These are phyloP conservation scores for Boechera divaricarpa DNA, from an alignment of 345 rosid genomes.

Conservation along the genomic window DNA sequence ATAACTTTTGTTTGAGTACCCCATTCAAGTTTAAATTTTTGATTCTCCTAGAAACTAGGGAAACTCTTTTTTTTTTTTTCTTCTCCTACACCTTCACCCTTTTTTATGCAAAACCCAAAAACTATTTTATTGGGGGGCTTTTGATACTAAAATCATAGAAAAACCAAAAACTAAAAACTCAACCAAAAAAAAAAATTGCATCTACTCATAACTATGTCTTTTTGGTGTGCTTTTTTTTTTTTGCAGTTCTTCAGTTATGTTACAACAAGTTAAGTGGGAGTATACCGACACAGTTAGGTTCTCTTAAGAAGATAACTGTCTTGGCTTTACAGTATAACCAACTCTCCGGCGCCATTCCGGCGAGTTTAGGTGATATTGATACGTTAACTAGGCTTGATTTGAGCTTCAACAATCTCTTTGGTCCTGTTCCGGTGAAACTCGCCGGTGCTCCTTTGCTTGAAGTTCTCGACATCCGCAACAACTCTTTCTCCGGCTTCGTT, in stretches of 20 bases:
- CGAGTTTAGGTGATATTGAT: slow-evolving; percentile 75
- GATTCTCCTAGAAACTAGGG: not conserved
- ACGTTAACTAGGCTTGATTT: slow-evolving; percentile 76
- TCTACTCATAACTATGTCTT: not conserved
- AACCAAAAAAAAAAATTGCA: not conserved
- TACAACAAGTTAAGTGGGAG: slow-evolving; percentile 82
- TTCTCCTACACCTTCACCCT: not conserved
- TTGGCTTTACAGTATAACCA: slow-evolving; percentile 82
- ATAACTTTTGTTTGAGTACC: not conserved
- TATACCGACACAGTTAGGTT: slow-evolving; percentile 81
- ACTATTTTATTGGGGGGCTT: not conserved
- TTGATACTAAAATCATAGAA: not conserved
- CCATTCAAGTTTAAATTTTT: not conserved
- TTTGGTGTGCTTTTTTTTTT: not conserved
- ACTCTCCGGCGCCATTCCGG: slow-evolving; percentile 90
- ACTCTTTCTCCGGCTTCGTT: slow-evolving; percentile 81
- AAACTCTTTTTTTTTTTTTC: not conserved
- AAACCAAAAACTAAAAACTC: not conserved
- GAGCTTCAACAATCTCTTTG: slow-evolving; percentile 84
- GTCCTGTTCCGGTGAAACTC: slow-evolving; percentile 77
- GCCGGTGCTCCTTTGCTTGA: slow-evolving; percentile 66
- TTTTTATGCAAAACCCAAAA: not conserved
- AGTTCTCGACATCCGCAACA: slow-evolving; percentile 82
- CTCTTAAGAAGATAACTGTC: slow-evolving; percentile 65
- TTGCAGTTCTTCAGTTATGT: slow-evolving; percentile 86